These are phyloP conservation scores for Terana coerulea DNA, from an alignment of 768 basidiomycete genomes.

Conservation along the genomic window DNA sequence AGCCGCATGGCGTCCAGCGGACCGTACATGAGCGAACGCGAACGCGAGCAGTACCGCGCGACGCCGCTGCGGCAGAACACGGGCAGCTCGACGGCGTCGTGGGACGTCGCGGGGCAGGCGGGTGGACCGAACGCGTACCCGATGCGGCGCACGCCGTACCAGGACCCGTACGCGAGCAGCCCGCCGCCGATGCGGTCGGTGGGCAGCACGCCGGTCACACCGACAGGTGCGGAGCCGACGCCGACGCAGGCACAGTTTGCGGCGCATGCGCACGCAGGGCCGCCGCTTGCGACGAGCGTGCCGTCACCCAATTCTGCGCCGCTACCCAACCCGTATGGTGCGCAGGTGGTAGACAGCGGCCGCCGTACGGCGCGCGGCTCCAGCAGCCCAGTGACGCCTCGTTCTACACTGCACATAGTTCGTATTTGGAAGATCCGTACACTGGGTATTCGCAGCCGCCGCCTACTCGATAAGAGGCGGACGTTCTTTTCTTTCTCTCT, in stretches of 20 bases:
- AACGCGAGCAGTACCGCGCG: neutral
- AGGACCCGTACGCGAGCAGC: conserved; percentile 2
- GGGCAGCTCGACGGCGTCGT: conserved; percentile 7
- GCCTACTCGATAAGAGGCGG: neutral
- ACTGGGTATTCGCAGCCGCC: neutral
- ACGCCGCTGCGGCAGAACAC: conserved; percentile 11
- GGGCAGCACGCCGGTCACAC: neutral
- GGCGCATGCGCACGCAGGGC: neutral
- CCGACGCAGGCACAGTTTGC: conserved; percentile 10
- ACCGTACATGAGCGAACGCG: conserved; percentile 9
- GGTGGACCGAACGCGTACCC: conserved; percentile 9
- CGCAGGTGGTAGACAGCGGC: neutral
- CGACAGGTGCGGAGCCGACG: conserved; percentile 4
- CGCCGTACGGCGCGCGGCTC: neutral
- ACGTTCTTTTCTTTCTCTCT: neutral
- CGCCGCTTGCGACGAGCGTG: neutral
- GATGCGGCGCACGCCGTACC: conserved; percentile 3
- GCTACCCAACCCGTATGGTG: neutral
- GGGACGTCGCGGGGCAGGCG: conserved; percentile 3
- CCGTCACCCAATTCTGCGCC: neutral
- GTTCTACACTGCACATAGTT: neutral
- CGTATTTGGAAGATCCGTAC: conserved; percentile 3
- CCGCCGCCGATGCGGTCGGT: conserved; percentile 6
- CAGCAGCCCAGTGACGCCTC: neutral
- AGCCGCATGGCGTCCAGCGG: neutral